Conservation (phyloP, 495 filamentous ascomycete species). For the Penicillium longicatenatum region DNA sequence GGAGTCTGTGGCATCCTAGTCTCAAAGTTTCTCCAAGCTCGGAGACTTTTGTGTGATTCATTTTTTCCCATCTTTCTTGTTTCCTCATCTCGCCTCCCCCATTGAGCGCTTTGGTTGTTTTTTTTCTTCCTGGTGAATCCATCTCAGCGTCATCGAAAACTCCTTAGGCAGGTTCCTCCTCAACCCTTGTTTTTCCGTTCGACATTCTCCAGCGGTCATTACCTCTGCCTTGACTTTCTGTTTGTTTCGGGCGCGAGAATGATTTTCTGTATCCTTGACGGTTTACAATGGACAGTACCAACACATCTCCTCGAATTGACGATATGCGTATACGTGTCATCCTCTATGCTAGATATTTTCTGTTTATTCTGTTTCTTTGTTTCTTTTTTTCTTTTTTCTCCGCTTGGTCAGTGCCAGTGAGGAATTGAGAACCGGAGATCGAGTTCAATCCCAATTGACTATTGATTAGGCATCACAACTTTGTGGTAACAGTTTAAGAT, state of each 20-base stretch:
- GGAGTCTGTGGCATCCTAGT: slow-evolving; percentile 34
- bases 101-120: slow-evolving; percentile 31
- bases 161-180: slow-evolving; percentile 26
- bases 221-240: slow-evolving; percentile 15
- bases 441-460: too few species aligned
- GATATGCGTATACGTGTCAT: background rate
- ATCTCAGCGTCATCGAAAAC: slow-evolving; percentile 25
- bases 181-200: slow-evolving; percentile 20
- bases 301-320: slow-evolving; percentile 1
- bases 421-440: too few species aligned
- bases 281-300: slow-evolving; percentile 25
- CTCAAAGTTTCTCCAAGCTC: slow-evolving; percentile 17
- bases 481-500: too few species aligned
- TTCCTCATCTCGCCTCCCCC: slow-evolving; percentile 13
- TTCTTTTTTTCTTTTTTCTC: too few species aligned
- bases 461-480: too few species aligned
- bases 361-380: too few species aligned
- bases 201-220: slow-evolving; percentile 30
- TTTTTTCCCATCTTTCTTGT: slow-evolving; percentile 7
- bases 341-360: background rate
- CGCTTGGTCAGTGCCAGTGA: too few species aligned
- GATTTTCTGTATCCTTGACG: slow-evolving; percentile 23
- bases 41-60: slow-evolving; percentile 16
- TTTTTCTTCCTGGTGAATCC: slow-evolving; percentile 25
- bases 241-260: slow-evolving; percentile 14